Conservation (phyloP, 2,329 filamentous ascomycete species). For the Trichoderma simmonsii region DNA sequence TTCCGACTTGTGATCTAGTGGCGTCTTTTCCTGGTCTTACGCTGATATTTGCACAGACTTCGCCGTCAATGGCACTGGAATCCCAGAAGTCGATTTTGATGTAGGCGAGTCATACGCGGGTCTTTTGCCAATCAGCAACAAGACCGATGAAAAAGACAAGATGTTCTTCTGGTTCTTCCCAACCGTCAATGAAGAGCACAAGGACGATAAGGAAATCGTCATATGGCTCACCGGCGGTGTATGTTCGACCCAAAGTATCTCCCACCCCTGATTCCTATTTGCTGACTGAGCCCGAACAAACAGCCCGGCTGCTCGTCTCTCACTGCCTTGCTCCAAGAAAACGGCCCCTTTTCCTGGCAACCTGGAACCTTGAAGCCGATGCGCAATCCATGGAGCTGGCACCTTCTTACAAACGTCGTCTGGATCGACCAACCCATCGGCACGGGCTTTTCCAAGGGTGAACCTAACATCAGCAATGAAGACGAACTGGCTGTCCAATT, state of each 20-base stretch:
- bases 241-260: slow-evolving; percentile 21
- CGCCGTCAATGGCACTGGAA: slow-evolving; percentile 58
- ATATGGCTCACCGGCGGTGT: slow-evolving; percentile 60
- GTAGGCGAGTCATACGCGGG: slow-evolving; percentile 65
- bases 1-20: neutral
- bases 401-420: slow-evolving; percentile 47
- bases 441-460: slow-evolving; percentile 68
- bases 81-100: slow-evolving; percentile 69
- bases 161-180: slow-evolving; percentile 69
- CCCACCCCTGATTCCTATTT: neutral
- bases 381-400: slow-evolving; percentile 69
- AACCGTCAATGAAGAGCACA: slow-evolving; percentile 42
- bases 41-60: slow-evolving; percentile 45
- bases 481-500: slow-evolving; percentile 69
- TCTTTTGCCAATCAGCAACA: slow-evolving; percentile 49
- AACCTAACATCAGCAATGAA: slow-evolving; percentile 60
- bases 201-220: slow-evolving; percentile 54
- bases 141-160: slow-evolving; percentile 44
- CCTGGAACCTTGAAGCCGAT: slow-evolving; percentile 65
- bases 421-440: slow-evolving; percentile 69
- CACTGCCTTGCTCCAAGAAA: slow-evolving; percentile 70
- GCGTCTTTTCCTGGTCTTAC: neutral
- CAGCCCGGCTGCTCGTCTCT: slow-evolving; percentile 58
- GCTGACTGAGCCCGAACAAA: neutral
- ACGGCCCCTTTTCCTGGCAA: slow-evolving; percentile 70